Evolutionary conservation across 495 filamentous ascomycete genomes (phyloP).

Genomic region (Saxophila tyrrhenica): DNA sequence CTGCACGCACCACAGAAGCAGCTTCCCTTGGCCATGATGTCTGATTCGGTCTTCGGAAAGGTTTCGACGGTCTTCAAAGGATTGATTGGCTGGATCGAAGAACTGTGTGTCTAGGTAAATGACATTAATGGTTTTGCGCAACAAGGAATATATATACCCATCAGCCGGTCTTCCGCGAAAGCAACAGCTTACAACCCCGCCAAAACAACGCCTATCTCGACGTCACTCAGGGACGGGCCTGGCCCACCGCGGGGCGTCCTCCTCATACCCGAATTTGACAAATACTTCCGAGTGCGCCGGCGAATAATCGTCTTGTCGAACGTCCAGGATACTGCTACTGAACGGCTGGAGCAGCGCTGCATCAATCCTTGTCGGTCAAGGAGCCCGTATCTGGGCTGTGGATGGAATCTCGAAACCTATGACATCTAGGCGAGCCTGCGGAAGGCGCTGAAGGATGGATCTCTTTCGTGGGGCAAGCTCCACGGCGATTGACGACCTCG

Average conservation of each 20-base stretch:
- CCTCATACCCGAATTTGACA: background rate
- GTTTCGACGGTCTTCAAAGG: background rate
- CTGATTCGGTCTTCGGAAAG: background rate
- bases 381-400: no score
- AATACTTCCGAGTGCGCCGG: no score
- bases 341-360: no score
- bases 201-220: background rate
- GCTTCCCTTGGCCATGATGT: constrained; percentile 32
- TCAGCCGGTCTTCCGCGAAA: background rate
- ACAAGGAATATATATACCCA: background rate
- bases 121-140: background rate
- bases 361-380: no score
- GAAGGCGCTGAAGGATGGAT: no score
- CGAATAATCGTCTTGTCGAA: no score
- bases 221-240: background rate
- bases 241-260: background rate
- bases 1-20: constrained; percentile 35
- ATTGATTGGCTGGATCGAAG: background rate
- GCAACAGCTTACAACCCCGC: background rate
- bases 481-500: no score
- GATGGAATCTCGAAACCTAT: no score
- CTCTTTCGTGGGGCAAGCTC: no score
- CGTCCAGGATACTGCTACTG: no score
- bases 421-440: no score
- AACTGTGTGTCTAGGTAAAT: background rate